These are phyloP conservation scores for Berberis vulgaris DNA, from an alignment of 164 flowering plant genomes.

Conservation along the genomic window DNA sequence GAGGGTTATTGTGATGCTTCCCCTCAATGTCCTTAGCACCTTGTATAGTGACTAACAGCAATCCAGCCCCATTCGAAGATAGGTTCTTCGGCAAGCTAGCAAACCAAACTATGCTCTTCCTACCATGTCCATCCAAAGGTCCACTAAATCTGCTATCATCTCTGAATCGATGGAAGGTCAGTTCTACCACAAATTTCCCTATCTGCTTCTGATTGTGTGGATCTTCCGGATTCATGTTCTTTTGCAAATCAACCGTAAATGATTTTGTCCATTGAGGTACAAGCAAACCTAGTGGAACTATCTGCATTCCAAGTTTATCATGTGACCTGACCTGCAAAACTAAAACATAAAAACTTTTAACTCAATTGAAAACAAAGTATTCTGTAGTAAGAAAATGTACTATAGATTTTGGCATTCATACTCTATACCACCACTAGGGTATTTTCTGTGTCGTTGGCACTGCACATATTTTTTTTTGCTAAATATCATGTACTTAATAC, in stretches of 20 bases:
- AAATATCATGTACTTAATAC: too few relatives aligned
- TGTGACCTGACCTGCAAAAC: conserved; percentile 48
- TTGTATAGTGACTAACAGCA: conserved; percentile 43
- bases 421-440: too few relatives aligned
- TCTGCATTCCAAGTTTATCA: conserved; percentile 78
- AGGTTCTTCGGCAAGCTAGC: conserved; percentile 7
- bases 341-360: not conserved
- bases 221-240: conserved; percentile 51
- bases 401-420: too few relatives aligned
- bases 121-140: conserved; percentile 15
- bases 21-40: conserved; percentile 71
- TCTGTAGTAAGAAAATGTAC: too few relatives aligned
- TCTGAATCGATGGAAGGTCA: conserved; percentile 44
- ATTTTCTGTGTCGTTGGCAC: too few relatives aligned
- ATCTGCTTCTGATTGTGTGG: conserved; percentile 42
- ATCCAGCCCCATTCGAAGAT: conserved; percentile 32
- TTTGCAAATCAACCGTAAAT: conserved; percentile 45
- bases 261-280: conserved; percentile 39
- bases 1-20: conserved; percentile 55
- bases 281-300: conserved; percentile 47
- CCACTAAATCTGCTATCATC: conserved; percentile 34
- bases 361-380: too few relatives aligned
- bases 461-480: too few relatives aligned
- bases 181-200: conserved; percentile 48
- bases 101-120: not conserved